Conservation (phyloP, 768 basidiomycete genomes). For the Kwoniella shandongensis region DNA sequence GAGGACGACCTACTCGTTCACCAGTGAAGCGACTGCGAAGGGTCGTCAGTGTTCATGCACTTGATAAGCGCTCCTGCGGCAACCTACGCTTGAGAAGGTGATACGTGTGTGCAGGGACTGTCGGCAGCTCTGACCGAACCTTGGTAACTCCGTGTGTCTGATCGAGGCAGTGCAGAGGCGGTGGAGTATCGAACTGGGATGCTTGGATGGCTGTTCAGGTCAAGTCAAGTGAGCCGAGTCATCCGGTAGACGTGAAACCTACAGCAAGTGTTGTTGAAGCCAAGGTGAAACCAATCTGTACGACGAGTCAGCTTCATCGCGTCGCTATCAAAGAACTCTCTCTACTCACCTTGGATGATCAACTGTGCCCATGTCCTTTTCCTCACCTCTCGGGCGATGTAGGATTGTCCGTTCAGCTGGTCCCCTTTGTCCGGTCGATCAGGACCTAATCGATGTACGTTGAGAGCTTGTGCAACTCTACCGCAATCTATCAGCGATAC, state of each 20-base stretch:
- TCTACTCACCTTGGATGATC: conserved; percentile 23
- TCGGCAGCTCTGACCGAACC: too few relatives aligned
- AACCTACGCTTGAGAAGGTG: too few relatives aligned
- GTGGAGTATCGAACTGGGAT: too few relatives aligned
- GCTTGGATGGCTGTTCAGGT: too few relatives aligned
- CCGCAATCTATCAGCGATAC: too few relatives aligned
- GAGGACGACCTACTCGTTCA: too few relatives aligned
- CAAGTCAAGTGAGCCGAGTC: not conserved
- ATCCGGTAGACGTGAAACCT: not conserved
- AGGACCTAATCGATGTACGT: conserved; percentile 31
- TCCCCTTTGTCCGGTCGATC: conserved; percentile 14
- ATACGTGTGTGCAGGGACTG: too few relatives aligned
- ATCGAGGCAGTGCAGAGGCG: too few relatives aligned
- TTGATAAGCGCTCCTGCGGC: too few relatives aligned
- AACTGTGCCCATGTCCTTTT: conserved; percentile 33
- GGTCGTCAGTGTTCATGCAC: too few relatives aligned
- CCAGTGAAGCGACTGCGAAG: too few relatives aligned
- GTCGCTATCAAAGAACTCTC: not conserved
- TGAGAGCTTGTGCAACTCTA: conserved; percentile 27
- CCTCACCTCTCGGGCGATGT: conserved; percentile 26
- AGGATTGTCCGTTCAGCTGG: not conserved
- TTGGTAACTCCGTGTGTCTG: too few relatives aligned
- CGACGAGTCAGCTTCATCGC: not conserved
- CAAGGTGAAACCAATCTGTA: conserved; percentile 33
- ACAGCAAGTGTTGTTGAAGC: conserved; percentile 30